Base-by-base conservation (phyloP, 164 flowering plant species). In the Dillenia turbinata region DNA sequence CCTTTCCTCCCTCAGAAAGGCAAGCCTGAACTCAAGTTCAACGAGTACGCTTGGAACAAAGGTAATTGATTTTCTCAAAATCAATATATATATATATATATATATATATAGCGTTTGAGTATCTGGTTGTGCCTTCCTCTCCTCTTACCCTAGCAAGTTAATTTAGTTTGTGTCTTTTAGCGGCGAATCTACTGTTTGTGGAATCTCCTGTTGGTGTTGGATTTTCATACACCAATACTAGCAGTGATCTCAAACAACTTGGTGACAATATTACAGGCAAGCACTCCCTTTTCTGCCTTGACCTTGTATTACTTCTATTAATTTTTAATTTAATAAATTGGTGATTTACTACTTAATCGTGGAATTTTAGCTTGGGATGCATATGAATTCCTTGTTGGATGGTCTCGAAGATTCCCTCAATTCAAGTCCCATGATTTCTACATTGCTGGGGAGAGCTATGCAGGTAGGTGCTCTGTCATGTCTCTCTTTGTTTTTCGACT, bases 371-470 rank as follows among this genome's bases (percentile, higher is more conserved):
- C 97, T 0, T 53, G 65, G 66, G 93, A 87, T 61, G 74, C 88
- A 0, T 83, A 85, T 46, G 48, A 14, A 10, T 91, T 91, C 64
- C 80, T 89, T 8, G 65, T 86, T 49, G 78, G 83, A 59, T 92
- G 98, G 98, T 86, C 89, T 46, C 48, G 55, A 62, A 81, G 89
- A 71, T 92, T 88, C 56, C 98, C 96, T 8, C 85, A 86, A 33
- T 92, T 49, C 75, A 86, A 78, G 66, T 77, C 81, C 14, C 85
- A 77, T 60, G 88, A 89, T 5, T 88, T 89, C 65, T 89, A 76
- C 78, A 80, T 92, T 26, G 43, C 95, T 33, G 98, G 98, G 9
- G 98, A 92, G 68, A 89, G 98, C 73, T 87, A 89, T 51, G 96
- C 85, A 75, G 96, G 96, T 84, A 77, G 8, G 10, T 40, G 15